A percentile compares a stretch with the other conserved stretches of the same genome.
Conservation (phyloP, 768 basidiomycete species). For the Omphalotus guepiniiformis region DNA sequence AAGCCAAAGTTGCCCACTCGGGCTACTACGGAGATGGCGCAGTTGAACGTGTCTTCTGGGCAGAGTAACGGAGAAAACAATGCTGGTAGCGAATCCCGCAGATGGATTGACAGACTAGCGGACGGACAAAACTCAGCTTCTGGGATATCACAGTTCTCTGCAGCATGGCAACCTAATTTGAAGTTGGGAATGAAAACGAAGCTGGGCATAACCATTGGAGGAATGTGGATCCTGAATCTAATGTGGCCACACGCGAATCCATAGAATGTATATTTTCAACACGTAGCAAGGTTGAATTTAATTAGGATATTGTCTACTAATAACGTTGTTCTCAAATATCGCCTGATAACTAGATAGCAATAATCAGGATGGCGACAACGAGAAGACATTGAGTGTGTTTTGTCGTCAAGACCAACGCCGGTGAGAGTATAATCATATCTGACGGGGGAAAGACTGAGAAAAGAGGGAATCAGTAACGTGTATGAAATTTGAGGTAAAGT, state of each 20-base stretch:
- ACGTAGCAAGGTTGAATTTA: neutral
- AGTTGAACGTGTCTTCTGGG: neutral
- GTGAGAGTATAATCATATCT: too few relatives aligned
- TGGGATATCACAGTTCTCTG: neutral
- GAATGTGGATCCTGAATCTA: conserved; percentile 65
- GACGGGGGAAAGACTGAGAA: too few relatives aligned
- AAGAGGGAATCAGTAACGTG: neutral
- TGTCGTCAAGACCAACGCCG: too few relatives aligned
- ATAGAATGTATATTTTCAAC: neutral
- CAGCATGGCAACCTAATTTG: conserved; percentile 26
- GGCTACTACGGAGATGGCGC: neutral
- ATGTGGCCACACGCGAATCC: conserved; percentile 42
- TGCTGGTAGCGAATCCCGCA: conserved; percentile 17
- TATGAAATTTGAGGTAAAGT: conserved; percentile 1
- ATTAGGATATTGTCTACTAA: neutral
- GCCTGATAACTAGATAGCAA: too few relatives aligned
- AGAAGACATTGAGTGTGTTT: too few relatives aligned
- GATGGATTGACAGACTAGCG: conserved; percentile 39
- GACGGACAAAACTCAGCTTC: conserved; percentile 20
- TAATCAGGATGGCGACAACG: too few relatives aligned
- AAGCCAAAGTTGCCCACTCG: conserved; percentile 10
- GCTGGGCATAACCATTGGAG: conserved; percentile 32
- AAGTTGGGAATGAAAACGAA: conserved; percentile 34
- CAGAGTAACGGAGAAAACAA: neutral
- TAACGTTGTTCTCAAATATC: too few relatives aligned